Base-by-base conservation (phyloP, 768 basidiomycete species). In the Boletus huronensis region DNA sequence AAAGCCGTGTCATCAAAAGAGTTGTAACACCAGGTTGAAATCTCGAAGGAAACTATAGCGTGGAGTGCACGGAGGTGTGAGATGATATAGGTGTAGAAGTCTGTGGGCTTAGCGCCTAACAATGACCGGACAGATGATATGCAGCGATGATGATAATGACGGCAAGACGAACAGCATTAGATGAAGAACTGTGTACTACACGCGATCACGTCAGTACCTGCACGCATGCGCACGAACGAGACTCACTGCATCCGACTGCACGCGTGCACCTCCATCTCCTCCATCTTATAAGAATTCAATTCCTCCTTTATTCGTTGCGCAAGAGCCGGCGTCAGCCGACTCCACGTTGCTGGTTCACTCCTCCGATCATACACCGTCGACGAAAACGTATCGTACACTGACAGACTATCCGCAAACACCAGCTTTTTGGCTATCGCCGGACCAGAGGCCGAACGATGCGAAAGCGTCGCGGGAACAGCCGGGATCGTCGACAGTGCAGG, bases 191-290 rank as follows among this genome's bases (percentile, higher is more conserved):
- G 90, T 54, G 90, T 92, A 77, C 90, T 91, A 62, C 44, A 48
- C 28, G 21, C 49, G 7, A 14, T 32, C 38, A n/a, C 47, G 31
- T 67, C 29, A 56, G 54, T 6, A n/a, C 1, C 5, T 1, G 7
- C 2, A 26, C 23, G 11, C 11, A 35, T 11, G 14, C 10, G 4
- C 0, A 50, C 38, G 48, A 54, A 42, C 48, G 51, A 46, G 38
- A 83, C 91, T 62, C 70, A 93, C 91, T 97, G 87, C 64, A 90
- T 84, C 71, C 92, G 85, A 73, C 92, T 95, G 47, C 88, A 78
- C 62, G 90, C 90, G 73, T 98, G 96, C 58, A 99, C 94, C 70
- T 95, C 93, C 96, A 99, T 98, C 76, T 98, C 94, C 74, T 96
- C 94, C 90, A 98, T 92, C 80, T 98, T 98, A 75, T 91, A 98